A percentile compares a stretch with the other conserved stretches of the same genome.
Conservation (phyloP, 257 asterid species). For the Fraxinus americana region DNA sequence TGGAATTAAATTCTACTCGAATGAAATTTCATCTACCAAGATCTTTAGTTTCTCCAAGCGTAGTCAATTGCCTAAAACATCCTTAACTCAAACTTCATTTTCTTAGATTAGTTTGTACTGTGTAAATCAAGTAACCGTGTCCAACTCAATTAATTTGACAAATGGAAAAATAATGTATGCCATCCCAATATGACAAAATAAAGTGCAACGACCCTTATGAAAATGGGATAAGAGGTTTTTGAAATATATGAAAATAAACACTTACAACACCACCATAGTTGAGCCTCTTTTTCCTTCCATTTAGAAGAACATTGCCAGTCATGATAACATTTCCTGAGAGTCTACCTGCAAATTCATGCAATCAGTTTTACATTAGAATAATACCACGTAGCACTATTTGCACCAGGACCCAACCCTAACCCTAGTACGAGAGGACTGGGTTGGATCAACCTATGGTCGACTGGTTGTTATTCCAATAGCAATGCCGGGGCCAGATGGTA, state of each 20-base stretch:
- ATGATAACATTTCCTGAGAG: constrained; percentile 62
- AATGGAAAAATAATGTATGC: too few species aligned
- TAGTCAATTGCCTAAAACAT: background rate
- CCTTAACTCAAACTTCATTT: background rate
- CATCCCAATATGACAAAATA: too few species aligned
- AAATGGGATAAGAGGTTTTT: background rate
- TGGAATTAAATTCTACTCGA: background rate
- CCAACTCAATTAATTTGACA: too few species aligned
- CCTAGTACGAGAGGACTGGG: background rate
- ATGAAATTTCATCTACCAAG: background rate
- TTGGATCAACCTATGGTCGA: background rate
- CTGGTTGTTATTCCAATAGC: background rate
- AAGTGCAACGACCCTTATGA: background rate
- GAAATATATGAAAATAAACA: background rate
- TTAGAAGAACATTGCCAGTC: constrained; percentile 64
- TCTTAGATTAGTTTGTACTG: background rate
- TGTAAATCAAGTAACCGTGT: too few species aligned
- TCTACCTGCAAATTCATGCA: constrained; percentile 59
- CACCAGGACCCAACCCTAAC: background rate
- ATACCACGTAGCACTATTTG: background rate
- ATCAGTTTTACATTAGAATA: background rate
- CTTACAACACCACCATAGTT: constrained; percentile 61
- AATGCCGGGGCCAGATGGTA: too few species aligned
- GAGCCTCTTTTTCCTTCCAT: constrained; percentile 60
- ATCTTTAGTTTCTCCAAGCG: background rate